These are phyloP conservation scores for Penicillium sp. DNA, from an alignment of 2,329 filamentous ascomycete genomes.

Conservation along the genomic window DNA sequence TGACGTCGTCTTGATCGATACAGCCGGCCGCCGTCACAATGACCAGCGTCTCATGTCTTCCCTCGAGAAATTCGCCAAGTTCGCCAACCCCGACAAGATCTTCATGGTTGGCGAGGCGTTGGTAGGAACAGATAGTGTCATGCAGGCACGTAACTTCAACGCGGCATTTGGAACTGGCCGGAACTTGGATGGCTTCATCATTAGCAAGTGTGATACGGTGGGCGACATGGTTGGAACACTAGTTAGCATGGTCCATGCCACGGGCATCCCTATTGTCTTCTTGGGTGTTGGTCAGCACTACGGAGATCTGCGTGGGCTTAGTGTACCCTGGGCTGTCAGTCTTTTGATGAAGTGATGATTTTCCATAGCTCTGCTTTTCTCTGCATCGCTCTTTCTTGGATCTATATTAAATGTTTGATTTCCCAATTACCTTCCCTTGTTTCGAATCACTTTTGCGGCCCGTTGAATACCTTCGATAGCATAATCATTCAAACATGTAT, in stretches of 20 bases:
- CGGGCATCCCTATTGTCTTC: constrained; percentile 92
- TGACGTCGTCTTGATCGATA: constrained; percentile 96
- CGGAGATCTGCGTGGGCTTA: constrained; percentile 62
- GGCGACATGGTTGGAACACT: constrained; percentile 98
- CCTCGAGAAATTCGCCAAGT: constrained; percentile 94
- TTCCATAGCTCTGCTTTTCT: background rate
- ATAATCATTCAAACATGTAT: too few relatives aligned
- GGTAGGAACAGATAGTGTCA: constrained; percentile 91
- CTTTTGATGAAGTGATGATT: constrained; percentile 54
- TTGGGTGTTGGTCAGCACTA: constrained; percentile 72
- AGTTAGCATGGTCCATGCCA: constrained; percentile 96
- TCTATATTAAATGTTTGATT: background rate
- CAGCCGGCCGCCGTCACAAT: constrained; percentile 90
- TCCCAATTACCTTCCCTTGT: background rate
- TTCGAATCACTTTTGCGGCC: too few relatives aligned
- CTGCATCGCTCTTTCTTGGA: background rate
- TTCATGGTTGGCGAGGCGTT: constrained; percentile 94
- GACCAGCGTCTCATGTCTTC: constrained; percentile 94
- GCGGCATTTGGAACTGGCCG: constrained; percentile 79
- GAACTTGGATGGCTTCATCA: constrained; percentile 91
- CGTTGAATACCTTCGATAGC: too few relatives aligned
- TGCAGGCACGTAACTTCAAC: constrained; percentile 96
- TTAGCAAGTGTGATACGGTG: constrained; percentile 97
- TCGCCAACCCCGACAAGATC: constrained; percentile 95
- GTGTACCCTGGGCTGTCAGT: constrained; percentile 62